Evolutionary conservation across 306 rosid genomes (phyloP).

Genomic region (Lathyrus oleraceus): DNA sequence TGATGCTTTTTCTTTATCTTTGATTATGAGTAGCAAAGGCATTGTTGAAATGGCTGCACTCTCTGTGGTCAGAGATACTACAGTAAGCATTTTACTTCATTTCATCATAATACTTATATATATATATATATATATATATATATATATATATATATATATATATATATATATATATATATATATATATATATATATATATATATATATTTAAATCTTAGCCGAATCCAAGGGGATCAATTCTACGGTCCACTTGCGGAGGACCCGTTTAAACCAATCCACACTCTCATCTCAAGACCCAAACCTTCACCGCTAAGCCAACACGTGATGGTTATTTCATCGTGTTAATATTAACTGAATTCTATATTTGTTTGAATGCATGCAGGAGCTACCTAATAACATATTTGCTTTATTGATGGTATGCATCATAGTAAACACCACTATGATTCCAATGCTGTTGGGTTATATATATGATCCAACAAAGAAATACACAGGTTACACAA

Average conservation of each 20-base stretch:
- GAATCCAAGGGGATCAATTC: too few relatives aligned
- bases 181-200: too few relatives aligned
- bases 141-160: too few relatives aligned
- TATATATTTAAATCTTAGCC: too few relatives aligned
- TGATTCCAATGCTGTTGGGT: slow-evolving; percentile 35
- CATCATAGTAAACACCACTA: slow-evolving; percentile 29
- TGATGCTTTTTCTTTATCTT: slow-evolving; percentile 47
- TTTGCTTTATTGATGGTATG: slow-evolving; percentile 33
- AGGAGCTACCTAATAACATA: slow-evolving; percentile 37
- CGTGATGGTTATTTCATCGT: too few relatives aligned
- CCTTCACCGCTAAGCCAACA: too few relatives aligned
- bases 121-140: too few relatives aligned
- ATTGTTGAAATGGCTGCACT: slow-evolving; percentile 53
- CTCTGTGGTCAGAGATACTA: slow-evolving; percentile 35
- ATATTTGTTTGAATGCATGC: slow-evolving; percentile 11
- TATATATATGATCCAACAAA: slow-evolving; percentile 56
- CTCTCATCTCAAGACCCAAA: too few relatives aligned
- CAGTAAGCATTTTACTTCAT: slow-evolving; percentile 37
- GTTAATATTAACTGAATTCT: background rate
- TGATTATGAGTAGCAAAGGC: slow-evolving; percentile 65
- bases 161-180: too few relatives aligned
- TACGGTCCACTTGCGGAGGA: too few relatives aligned
- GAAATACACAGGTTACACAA: slow-evolving; percentile 58
- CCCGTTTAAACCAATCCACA: too few relatives aligned
- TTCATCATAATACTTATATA: background rate